These are phyloP conservation scores for Barnettozyma wickerhamii DNA, from an alignment of 805 yeast genomes.

Conservation along the genomic window DNA sequence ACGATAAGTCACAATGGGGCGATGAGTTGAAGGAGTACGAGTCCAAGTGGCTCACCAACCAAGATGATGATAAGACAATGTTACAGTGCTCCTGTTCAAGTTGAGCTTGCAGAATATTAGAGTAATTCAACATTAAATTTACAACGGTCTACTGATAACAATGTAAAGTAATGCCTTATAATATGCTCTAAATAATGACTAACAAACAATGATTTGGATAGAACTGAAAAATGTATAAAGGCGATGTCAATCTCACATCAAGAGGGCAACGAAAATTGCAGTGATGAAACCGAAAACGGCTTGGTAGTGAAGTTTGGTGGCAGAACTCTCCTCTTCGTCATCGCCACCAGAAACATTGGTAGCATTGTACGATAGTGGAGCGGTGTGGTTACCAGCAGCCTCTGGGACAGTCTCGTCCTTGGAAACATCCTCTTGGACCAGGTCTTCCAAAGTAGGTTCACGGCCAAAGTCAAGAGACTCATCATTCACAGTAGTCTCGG, in stretches of 20 bases:
- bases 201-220: not conserved
- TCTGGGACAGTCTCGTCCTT: not conserved
- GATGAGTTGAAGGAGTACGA: constrained; percentile 56
- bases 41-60: constrained; percentile 47
- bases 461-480: constrained; percentile 2
- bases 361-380: not conserved
- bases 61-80: constrained; percentile 53
- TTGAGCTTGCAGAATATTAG: constrained; percentile 2
- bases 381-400: constrained; percentile 1
- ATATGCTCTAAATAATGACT: not conserved
- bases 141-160: too few relatives aligned
- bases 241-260: constrained; percentile 1
- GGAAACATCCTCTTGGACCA: constrained; percentile 10
- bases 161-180: too few relatives aligned
- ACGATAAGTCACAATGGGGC: constrained; percentile 64
- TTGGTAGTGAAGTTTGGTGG: constrained; percentile 1
- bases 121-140: too few relatives aligned
- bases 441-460: constrained; percentile 6
- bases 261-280: constrained; percentile 9
- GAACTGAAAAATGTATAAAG: not conserved
- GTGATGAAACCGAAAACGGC: constrained; percentile 3
- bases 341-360: constrained; percentile 2
- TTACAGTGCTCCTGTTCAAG: constrained; percentile 71
- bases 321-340: constrained; percentile 8
- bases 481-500: not conserved